Evolutionary conservation across 2,329 filamentous ascomycete species (phyloP).

Genomic region (Cladosporium sp.): DNA sequence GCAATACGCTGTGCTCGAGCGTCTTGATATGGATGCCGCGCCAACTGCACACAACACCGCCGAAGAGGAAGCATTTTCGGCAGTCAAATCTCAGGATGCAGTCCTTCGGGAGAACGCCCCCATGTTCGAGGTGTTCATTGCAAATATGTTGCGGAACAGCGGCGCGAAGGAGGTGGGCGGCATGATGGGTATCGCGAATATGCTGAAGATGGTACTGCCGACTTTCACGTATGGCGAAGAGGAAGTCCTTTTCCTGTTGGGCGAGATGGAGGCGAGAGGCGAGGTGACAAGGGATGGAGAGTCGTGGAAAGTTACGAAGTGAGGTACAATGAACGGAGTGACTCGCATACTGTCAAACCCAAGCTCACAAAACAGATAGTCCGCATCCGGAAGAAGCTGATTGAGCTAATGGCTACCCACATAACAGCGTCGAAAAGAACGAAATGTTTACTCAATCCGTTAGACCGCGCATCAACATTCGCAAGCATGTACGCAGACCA

Average conservation of each 20-base stretch:
- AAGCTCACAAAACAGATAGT: too few relatives aligned
- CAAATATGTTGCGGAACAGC: slow-evolving; percentile 92
- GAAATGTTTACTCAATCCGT: too few relatives aligned
- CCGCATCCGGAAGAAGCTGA: too few relatives aligned
- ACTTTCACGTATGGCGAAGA: slow-evolving; percentile 88
- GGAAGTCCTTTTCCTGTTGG: slow-evolving; percentile 76
- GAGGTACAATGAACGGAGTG: not conserved
- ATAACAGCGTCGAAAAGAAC: too few relatives aligned
- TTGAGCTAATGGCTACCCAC: too few relatives aligned
- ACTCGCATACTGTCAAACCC: too few relatives aligned
- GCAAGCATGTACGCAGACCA: too few relatives aligned
- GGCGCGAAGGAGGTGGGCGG: slow-evolving; percentile 48
- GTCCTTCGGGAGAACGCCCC: slow-evolving; percentile 64
- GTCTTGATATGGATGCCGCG: slow-evolving; percentile 42
- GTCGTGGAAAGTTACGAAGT: slow-evolving; percentile 22
- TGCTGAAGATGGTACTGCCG: slow-evolving; percentile 87
- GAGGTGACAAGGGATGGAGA: slow-evolving; percentile 45
- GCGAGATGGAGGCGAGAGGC: slow-evolving; percentile 70
- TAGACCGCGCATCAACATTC: too few relatives aligned
- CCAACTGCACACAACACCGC: slow-evolving; percentile 28
- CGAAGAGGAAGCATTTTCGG: slow-evolving; percentile 41
- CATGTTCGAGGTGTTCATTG: slow-evolving; percentile 87
- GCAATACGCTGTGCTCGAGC: slow-evolving; percentile 66
- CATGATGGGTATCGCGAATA: slow-evolving; percentile 87
- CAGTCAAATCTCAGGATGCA: slow-evolving; percentile 49